Base-by-base conservation (phyloP, 2,329 filamentous ascomycete species). In the Fusarium nygamai region DNA sequence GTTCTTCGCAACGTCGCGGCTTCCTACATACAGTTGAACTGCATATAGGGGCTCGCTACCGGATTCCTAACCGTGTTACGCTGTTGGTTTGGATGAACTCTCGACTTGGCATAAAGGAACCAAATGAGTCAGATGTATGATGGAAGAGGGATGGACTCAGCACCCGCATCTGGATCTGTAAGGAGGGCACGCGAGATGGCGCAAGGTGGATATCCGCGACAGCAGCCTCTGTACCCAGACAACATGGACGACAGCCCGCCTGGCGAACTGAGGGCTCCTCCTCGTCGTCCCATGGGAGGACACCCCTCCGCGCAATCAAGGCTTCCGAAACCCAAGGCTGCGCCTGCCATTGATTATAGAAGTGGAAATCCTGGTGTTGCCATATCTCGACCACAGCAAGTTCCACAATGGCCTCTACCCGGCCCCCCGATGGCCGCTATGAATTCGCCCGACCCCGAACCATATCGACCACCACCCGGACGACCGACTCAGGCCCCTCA, bases 101-200 rank as follows among this genome's bases (percentile, higher is more conserved):
- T 70, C 61, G 74, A 70, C 51, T 73, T 73, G 61, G 53, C 69
- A 73, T 74, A 67, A 75, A 74, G 60, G 57, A 67, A 74, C 79
- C 86, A 86, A 85, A 90, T 90, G 88, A 89, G 85, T 86, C 85
- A 83, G 81, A 78, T 80, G 78, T 85, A 89, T 85, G 82, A 90
- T 89, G 88, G 85, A 82, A 85, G 82, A 81, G 82, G 82, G 74
- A 87, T 87, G 87, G 88, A 89, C 72, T 83, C 82, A 81, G 78
- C 82, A 76, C 77, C 82, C 71, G 74, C 77, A 81, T 84, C 81
- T 76, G 87, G 87, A 78, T 89, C 88, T 69, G 85, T 89, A 76
- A 86, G 81, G 80, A 86, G 85, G 79, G 88, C 88, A 44, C 86
- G 89, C 80, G 88, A 90, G 80, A 84, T 84, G 73, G 86, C 85